phyloP scores from a whole-genome alignment of 2,329 filamentous ascomycete species.

The Cyphellophora attinorum region DNA sequence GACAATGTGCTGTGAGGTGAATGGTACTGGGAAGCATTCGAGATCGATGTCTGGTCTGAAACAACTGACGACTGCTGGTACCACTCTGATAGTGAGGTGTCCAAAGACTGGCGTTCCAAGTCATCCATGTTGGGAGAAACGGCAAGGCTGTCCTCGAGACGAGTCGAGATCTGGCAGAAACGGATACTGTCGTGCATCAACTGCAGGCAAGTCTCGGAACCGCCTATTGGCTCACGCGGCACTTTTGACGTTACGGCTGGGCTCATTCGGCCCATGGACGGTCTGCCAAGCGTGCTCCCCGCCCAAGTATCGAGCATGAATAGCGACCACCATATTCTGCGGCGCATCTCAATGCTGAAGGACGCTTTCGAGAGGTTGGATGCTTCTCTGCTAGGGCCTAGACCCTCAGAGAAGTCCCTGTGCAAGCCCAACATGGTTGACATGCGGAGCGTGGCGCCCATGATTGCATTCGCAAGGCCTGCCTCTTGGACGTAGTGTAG shows the following conservation, averaged over 20 bases:
- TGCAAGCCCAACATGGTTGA: constrained; percentile 65
- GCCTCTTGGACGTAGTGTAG: constrained; percentile 69
- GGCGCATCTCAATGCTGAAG: constrained; percentile 50
- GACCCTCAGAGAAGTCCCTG: constrained; percentile 46
- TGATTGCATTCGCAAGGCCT: constrained; percentile 65
- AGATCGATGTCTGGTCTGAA: neutral
- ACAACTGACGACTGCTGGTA: constrained; percentile 45
- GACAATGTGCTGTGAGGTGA: constrained; percentile 45
- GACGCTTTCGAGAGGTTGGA: constrained; percentile 32
- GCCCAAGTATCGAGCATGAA: constrained; percentile 69
- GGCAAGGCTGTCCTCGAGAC: constrained; percentile 66
- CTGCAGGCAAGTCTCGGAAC: constrained; percentile 5
- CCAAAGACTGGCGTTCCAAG: constrained; percentile 57
- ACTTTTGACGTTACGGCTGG: constrained; percentile 57
- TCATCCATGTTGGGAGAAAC: constrained; percentile 58
- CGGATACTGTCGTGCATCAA: constrained; percentile 57
- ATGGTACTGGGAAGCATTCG: neutral
- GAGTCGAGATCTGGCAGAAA: constrained; percentile 70
- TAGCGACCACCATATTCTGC: constrained; percentile 65
- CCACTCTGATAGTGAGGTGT: constrained; percentile 62
- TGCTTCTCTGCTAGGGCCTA: constrained; percentile 28
- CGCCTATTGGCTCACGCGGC: constrained; percentile 39
- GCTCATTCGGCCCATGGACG: constrained; percentile 59
- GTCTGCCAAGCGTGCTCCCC: constrained; percentile 59
- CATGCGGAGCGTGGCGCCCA: constrained; percentile 63